Evolutionary conservation across 2,329 filamentous ascomycete genomes (phyloP).

Genomic region (Paraconiothyrium sp.): DNA sequence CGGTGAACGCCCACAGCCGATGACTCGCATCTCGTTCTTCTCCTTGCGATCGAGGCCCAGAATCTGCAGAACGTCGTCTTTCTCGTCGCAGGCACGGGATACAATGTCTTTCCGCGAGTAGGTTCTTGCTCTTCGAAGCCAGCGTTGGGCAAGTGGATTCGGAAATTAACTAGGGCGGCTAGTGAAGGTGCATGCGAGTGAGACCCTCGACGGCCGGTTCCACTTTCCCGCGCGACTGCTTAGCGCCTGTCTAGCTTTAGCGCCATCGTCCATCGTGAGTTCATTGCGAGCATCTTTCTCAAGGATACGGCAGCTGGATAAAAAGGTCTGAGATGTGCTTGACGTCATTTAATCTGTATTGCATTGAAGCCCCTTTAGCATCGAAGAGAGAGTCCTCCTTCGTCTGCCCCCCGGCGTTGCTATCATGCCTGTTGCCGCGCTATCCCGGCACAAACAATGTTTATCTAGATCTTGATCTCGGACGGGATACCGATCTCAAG

Average conservation of each 20-base stretch:
- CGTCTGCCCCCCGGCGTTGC: background rate
- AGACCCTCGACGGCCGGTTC: background rate
- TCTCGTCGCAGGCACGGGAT: constrained; percentile 5
- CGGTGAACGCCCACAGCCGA: constrained; percentile 16
- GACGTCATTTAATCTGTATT: constrained; percentile 8
- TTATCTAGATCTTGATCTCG: constrained; percentile 55
- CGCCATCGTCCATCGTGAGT: constrained; percentile 4
- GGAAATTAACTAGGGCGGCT: constrained; percentile 41
- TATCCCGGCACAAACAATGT: background rate
- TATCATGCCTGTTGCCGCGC: background rate
- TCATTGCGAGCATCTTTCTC: background rate
- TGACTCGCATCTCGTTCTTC: constrained; percentile 17
- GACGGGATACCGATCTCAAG: constrained; percentile 56
- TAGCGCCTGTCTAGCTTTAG: background rate
- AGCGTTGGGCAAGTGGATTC: constrained; percentile 23
- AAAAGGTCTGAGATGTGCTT: background rate
- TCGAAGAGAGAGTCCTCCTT: background rate
- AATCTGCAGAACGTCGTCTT: background rate
- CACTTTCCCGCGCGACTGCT: background rate
- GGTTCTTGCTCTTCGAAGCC: constrained; percentile 23
- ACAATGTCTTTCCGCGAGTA: background rate
- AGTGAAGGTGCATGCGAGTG: constrained; percentile 12
- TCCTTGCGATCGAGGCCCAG: background rate
- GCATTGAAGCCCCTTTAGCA: background rate
- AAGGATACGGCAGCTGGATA: background rate